Evolutionary conservation across 306 rosid genomes (phyloP), one percentile per base, ranked within the genome.

Genomic region (Clitoria ternatea): DNA sequence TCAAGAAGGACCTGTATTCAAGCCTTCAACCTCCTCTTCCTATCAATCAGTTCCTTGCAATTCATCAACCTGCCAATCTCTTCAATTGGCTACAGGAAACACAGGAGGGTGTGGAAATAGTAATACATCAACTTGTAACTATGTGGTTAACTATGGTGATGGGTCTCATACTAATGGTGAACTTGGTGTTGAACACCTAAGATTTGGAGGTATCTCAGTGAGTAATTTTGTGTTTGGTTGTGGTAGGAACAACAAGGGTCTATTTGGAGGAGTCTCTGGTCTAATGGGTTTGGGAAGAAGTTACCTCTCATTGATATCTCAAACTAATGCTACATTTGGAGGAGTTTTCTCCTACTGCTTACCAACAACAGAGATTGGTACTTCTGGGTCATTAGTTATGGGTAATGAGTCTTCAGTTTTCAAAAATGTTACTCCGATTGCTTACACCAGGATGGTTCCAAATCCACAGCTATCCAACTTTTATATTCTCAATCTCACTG

Each of bases 331-430:
- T 4, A 15, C 83, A 10, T 90, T 86, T 78, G 93, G 90, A 3
- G 96, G 96, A 7, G 87, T 86, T 33, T 93, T 93, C 85, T 93
- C 97, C 0, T 90, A 93, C 47, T 93, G 98, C 61, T 80, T 93
- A 55, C 98, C 98, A 53, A 39, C 96, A 18, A 66, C 83, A 2
- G 85, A 77, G 2, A 62, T 48, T 7, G 86, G 85, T 23, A 47
- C 86, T 60, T 86, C 98, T 7, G 98, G 98, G 10, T 88, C 97
- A 40, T 80, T 93, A 43, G 81, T 76, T 5, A 69, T 93, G 85
- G 98, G 98, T 0, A 77, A 69, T 15, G 93, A 88, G 65, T 53
- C 83, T 8, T 88, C 93, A 3, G 72, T 74, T 69, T 87, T 82
- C 81, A 82, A 74, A 13, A 93, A 90, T 74, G 50, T 69, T 2